These are phyloP conservation scores for Aschersonia sp. DNA, from an alignment of 2,329 filamentous ascomycete species.

Conservation along the genomic window DNA sequence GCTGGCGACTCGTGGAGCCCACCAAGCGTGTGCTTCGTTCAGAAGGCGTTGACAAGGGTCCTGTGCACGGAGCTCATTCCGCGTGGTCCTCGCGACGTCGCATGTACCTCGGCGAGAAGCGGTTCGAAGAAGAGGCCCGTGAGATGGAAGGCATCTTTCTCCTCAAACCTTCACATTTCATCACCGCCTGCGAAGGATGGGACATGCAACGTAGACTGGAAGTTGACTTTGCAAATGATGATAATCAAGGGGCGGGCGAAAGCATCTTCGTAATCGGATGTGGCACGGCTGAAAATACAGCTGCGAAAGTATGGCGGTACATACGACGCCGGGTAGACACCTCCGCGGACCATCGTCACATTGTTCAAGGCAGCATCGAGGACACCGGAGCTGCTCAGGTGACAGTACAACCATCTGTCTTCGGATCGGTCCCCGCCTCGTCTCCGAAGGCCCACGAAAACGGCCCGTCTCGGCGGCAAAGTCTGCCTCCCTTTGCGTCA, in stretches of 20 bases:
- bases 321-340: slow-evolving; percentile 9
- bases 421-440: slow-evolving; percentile 6
- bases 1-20: slow-evolving; percentile 68
- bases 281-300: slow-evolving; percentile 46
- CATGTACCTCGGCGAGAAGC: slow-evolving; percentile 55
- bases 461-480: no score
- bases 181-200: slow-evolving; percentile 68
- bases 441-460: slow-evolving; percentile 5
- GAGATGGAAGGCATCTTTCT: slow-evolving; percentile 67
- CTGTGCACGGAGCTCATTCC: slow-evolving; percentile 60
- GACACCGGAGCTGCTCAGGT: background rate
- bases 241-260: slow-evolving; percentile 64
- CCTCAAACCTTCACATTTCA: slow-evolving; percentile 64
- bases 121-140: slow-evolving; percentile 60
- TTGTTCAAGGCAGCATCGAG: background rate
- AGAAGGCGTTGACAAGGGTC: slow-evolving; percentile 57
- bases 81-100: slow-evolving; percentile 63
- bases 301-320: slow-evolving; percentile 28
- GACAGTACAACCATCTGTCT: background rate
- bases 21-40: slow-evolving; percentile 58
- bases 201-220: slow-evolving; percentile 78
- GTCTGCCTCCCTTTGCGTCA: slow-evolving; percentile 3
- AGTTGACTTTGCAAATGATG: slow-evolving; percentile 78
- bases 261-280: slow-evolving; percentile 59
- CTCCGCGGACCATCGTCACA: background rate